Base-by-base conservation (phyloP, 1,284 basidiomycete species). In the Apiotrichum porosum region DNA sequence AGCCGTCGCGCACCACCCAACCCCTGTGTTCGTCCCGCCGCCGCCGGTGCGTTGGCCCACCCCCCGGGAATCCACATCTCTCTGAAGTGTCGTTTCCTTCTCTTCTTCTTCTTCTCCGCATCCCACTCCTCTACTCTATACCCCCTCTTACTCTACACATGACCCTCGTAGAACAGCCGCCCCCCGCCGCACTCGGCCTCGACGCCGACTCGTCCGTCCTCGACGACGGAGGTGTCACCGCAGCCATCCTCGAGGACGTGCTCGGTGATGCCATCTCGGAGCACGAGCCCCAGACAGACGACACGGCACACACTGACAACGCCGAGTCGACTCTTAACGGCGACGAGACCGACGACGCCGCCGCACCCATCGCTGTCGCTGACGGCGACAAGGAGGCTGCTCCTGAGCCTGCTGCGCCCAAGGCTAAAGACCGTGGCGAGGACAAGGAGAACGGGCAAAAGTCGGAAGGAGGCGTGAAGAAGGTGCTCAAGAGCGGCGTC, bases 401-500 rank as follows among this genome's bases (percentile, higher is more conserved):
- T 18, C 28, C 43, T 24, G 28, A 31, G 28, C 26, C 26, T 12
- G 19, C 36, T 18, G 28, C 42, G 1, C 18, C 34, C 24, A 24
- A 26, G 34, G n/a, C n/a, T n/a, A 44, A 44, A 36, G 44, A 51
- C 32, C 26, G 37, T 37, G 42, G 37, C 23, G 48, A 49, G 42
- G 48, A 49, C 42, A 44, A 40, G 34, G 42, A 44, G 21, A 44
- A 44, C 37, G 49, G 47, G 6, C 43, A 30, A 2, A 42, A 44
- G 38, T 9, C 43, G 28, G 54, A 51, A 24, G 63, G 59, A 5
- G 68, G 62, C 17, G 68, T 69, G 19, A 63, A 57, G 48, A 63
- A 65, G 49, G 63, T 71, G n/a, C 54, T 70, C 42, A 68, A 66
- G 52, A 65, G 60, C 37, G 66, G 68, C 34, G 60, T 71, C 18